phyloP scores from a whole-genome alignment of 176 grass and related monocot species.

The Leersia perrieri region DNA sequence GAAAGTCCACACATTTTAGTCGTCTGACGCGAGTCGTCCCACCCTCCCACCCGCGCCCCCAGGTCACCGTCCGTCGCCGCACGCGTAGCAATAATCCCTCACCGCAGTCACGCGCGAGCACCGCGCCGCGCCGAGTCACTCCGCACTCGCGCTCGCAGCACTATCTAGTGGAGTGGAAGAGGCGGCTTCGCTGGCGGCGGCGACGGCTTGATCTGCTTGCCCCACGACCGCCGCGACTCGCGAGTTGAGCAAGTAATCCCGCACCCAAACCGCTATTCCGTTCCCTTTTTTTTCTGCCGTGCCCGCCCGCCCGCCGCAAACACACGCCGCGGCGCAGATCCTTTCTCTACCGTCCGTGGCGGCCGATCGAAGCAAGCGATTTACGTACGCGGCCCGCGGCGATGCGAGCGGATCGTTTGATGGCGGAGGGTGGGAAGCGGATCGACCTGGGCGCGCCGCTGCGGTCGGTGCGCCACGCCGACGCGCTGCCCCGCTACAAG shows the following conservation, averaged over 20 bases:
- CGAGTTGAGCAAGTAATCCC: conserved; percentile 9
- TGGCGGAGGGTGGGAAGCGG: conserved; percentile 43
- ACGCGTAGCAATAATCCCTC: conserved; percentile 28
- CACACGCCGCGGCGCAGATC: conserved; percentile 32
- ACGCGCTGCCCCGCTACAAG: conserved; percentile 43
- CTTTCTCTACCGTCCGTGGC: conserved; percentile 35
- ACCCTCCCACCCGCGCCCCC: neutral
- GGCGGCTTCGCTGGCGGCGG: neutral
- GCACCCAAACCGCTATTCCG: neutral
- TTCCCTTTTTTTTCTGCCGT: neutral
- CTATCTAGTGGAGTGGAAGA: conserved; percentile 29
- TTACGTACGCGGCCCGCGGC: neutral
- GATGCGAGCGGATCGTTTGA: conserved; percentile 34
- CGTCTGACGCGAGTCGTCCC: conserved; percentile 20
- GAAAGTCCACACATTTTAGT: neutral
- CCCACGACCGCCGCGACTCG: neutral
- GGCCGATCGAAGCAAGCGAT: conserved; percentile 22
- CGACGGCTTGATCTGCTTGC: neutral
- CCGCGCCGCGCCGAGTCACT: conserved; percentile 9
- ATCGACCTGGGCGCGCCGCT: conserved; percentile 73
- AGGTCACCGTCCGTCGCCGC: conserved; percentile 40
- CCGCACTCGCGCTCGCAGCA: conserved; percentile 1
- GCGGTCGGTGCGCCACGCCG: conserved; percentile 25
- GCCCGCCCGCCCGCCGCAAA: neutral
- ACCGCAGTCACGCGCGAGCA: neutral